Evolutionary conservation across 345 rosid species (phyloP).

Genomic region (Brassica nigra): DNA sequence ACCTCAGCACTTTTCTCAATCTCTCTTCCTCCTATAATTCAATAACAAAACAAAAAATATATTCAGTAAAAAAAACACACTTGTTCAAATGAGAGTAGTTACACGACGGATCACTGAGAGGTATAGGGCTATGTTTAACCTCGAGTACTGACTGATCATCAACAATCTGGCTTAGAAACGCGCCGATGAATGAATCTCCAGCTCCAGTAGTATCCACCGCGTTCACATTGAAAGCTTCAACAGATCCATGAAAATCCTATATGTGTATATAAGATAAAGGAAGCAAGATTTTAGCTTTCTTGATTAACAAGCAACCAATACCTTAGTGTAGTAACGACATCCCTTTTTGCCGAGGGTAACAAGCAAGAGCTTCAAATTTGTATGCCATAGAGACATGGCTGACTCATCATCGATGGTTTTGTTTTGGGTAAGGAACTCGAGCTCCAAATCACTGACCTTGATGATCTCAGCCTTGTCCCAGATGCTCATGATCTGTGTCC

Average conservation of each 20-base stretch:
- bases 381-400: constrained; percentile 37
- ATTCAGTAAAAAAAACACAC: neutral
- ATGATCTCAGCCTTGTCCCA: too few species aligned
- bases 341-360: constrained; percentile 32
- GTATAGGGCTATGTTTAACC: constrained; percentile 41
- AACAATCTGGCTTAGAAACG: constrained; percentile 69
- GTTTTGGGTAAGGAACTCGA: too few species aligned
- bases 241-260: constrained; percentile 79
- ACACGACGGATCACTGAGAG: neutral
- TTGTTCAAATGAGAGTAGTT: neutral
- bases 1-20: constrained; percentile 36
- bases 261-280: too few species aligned
- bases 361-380: constrained; percentile 42
- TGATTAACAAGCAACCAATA: neutral
- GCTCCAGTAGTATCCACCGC: constrained; percentile 93
- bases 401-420: too few species aligned
- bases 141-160: constrained; percentile 70
- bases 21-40: constrained; percentile 59
- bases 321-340: constrained; percentile 55
- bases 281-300: neutral
- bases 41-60: neutral
- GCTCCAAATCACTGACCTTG: too few species aligned
- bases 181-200: constrained; percentile 91
- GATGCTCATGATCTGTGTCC: too few species aligned
- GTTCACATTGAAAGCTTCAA: constrained; percentile 70